Conservation (phyloP, 148 eudicot genomes). For the Camellia granthamiana region DNA sequence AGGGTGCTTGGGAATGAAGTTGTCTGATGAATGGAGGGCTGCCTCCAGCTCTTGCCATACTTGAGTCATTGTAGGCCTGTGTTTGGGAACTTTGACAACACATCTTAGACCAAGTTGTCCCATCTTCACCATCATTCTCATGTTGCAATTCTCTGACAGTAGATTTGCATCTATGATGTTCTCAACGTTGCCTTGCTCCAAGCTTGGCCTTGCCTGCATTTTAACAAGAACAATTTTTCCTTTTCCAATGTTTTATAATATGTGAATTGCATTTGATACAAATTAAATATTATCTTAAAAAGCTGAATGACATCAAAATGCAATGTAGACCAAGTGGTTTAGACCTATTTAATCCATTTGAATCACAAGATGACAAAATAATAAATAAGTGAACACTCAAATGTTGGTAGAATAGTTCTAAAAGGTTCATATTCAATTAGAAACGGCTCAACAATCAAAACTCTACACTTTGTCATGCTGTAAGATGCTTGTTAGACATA, state of each 20-base stretch:
- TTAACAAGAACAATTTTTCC: neutral
- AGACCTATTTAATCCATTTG: no score
- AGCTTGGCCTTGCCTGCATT: conserved; percentile 44
- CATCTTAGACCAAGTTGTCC: conserved; percentile 43
- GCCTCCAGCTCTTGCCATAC: conserved; percentile 44
- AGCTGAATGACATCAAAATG: no score
- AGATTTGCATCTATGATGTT: conserved; percentile 50
- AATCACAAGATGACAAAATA: no score
- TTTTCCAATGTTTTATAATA: neutral
- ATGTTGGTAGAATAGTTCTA: no score
- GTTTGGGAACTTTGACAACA: conserved; percentile 41
- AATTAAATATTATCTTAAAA: no score
- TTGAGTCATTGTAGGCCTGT: conserved; percentile 50
- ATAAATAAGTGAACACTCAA: no score
- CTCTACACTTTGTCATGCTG: no score
- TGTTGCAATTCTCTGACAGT: conserved; percentile 40
- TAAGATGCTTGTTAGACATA: no score
- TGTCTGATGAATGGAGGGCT: conserved; percentile 23
- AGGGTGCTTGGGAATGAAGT: conserved; percentile 10
- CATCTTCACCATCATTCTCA: conserved; percentile 50
- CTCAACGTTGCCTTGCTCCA: conserved; percentile 36
- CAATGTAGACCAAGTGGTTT: no score
- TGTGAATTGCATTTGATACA: no score
- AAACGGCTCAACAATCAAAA: no score
- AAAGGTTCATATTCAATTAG: no score